A percentile compares a stretch with the other conserved stretches of the same genome.
phyloP scores from a whole-genome alignment of 75 land plant genomes.

The Azolla pinnata region DNA sequence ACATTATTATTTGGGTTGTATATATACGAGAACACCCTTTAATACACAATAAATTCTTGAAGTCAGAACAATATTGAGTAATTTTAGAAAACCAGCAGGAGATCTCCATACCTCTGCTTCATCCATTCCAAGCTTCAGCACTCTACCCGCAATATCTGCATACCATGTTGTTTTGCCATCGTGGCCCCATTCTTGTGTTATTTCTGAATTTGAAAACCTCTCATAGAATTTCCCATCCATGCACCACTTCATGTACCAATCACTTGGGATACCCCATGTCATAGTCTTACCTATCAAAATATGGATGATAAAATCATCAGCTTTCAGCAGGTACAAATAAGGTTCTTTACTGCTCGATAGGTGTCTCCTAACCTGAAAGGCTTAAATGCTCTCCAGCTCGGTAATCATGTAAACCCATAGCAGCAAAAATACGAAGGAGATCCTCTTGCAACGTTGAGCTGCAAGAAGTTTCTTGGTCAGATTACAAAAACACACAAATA shows the following conservation, averaged over 20 bases:
- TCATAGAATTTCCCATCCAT: slow-evolving; percentile 29
- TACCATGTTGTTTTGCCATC: slow-evolving; percentile 31
- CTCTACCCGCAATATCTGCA: slow-evolving; percentile 28
- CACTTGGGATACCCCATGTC: slow-evolving; percentile 22
- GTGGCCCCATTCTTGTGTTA: slow-evolving; percentile 26
- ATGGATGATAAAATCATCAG: background rate
- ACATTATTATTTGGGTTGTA: too few relatives aligned
- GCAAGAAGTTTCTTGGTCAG: background rate
- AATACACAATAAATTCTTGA: too few relatives aligned
- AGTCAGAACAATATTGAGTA: too few relatives aligned
- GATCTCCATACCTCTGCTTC: slow-evolving; percentile 22
- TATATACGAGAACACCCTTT: too few relatives aligned
- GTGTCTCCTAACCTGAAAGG: background rate
- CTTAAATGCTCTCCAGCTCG: background rate
- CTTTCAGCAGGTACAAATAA: too few relatives aligned
- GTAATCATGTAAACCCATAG: background rate
- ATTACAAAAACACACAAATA: too few relatives aligned
- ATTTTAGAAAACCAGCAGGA: background rate
- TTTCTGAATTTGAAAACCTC: slow-evolving; percentile 20
- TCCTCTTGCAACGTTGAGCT: slow-evolving; percentile 2
- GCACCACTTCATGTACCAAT: slow-evolving; percentile 27
- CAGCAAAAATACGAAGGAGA: slow-evolving; percentile 1
- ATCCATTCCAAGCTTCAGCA: slow-evolving; percentile 20
- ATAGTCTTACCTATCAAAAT: background rate
- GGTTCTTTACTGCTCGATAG: background rate